Base-by-base conservation (phyloP, 495 filamentous ascomycete species). In the Talaromyces stipitatus region DNA sequence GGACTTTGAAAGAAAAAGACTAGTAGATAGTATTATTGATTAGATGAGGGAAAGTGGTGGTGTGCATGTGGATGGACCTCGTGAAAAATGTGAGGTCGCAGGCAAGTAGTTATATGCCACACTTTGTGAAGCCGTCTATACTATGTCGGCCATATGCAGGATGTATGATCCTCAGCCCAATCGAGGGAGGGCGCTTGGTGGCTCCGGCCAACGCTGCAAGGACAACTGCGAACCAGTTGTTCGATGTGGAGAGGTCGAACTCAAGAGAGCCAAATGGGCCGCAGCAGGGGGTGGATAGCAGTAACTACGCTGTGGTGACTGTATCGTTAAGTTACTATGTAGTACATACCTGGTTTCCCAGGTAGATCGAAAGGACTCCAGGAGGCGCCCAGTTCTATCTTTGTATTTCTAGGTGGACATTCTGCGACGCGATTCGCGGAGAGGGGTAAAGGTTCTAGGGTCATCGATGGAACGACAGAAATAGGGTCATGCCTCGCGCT, bases 31-130 rank as follows among this genome's bases (percentile, higher is more conserved):
- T 55, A 41, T 55, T 32, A 55, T 41, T 26, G 24, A 48, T 24
- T 48, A 26, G 24, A 48, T 10, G 16, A 56, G 36, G 27, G 18
- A 27, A 56, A 27, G 23, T 23, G 18, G n/a, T 27, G 16, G 24
- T 38, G 66, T 51, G 67, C 69, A 71, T 71, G 69, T 60, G 69
- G 66, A 68, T 66, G 67, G 62, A 60, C 65, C 69, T 60, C 69
- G 67, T 71, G 69, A 71, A 68, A 68, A 71, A 69, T 69, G 57
- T 53, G 52, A 51, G 61, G 47, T 64, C 58, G 59, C 62, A 59
- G 68, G 65, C 61, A 53, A 48, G 61, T 71, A 71, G 62, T 64
- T 70, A 70, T 66, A 58, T 52, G 27, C 32, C 36, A 52, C 46
- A 61, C 38, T 46, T 57, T 16, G 47, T 50, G 27, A n/a, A 55